phyloP scores from a whole-genome alignment of 2,329 filamentous ascomycete genomes.

The Talaromyces verruculosus region DNA sequence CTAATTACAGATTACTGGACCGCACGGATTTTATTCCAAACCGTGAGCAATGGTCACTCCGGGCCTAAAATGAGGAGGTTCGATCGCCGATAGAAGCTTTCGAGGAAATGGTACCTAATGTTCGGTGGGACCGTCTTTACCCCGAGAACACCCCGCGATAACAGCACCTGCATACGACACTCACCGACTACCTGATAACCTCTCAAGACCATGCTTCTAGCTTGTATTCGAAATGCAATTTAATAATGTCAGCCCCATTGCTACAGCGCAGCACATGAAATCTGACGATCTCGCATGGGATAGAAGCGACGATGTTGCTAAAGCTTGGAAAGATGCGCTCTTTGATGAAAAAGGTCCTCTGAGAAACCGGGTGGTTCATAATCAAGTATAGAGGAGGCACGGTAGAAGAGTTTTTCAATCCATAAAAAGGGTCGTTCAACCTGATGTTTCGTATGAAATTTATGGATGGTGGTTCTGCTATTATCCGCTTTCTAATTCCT shows the following conservation, averaged over 20 bases:
- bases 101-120: not conserved
- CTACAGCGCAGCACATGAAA: not conserved
- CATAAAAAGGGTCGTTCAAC: constrained; percentile 27
- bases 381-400: constrained; percentile 21
- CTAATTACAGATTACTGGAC: not conserved
- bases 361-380: constrained; percentile 22
- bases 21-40: not conserved
- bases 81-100: not conserved
- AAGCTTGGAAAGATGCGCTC: not conserved
- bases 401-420: constrained; percentile 19
- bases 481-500: constrained; percentile 28
- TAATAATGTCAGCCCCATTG: not conserved
- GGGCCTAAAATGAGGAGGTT: not conserved
- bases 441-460: constrained; percentile 27
- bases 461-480: constrained; percentile 17
- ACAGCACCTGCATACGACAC: not conserved
- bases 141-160: constrained; percentile 5
- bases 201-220: not conserved
- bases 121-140: not conserved
- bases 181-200: not conserved
- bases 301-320: not conserved
- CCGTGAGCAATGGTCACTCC: not conserved
- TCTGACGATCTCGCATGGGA: not conserved
- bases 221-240: too few species aligned
- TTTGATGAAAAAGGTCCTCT: not conserved